Evolutionary conservation across 768 basidiomycete species (phyloP).

Genomic region (Leccinellum luteum): DNA sequence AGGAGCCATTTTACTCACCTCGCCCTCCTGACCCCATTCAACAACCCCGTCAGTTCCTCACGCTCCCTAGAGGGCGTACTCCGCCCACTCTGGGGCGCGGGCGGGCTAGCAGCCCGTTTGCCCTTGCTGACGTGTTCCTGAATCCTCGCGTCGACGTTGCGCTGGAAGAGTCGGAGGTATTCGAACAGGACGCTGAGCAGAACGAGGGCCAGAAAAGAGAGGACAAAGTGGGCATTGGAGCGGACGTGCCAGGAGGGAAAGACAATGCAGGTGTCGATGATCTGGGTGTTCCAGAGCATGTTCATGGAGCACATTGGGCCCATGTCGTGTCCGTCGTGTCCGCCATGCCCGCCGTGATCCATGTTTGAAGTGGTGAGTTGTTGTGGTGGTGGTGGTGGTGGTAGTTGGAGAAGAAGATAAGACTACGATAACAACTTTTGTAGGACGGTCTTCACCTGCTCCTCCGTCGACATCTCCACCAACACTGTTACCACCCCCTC

Average conservation of each 20-base stretch:
- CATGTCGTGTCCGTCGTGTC: constrained; percentile 40
- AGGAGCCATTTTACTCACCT: constrained; percentile 37
- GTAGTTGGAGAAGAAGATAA: neutral
- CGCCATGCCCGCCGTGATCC: constrained; percentile 47
- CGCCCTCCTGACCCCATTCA: constrained; percentile 43
- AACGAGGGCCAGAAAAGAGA: constrained; percentile 66
- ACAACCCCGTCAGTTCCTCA: constrained; percentile 52
- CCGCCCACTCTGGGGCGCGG: constrained; percentile 31
- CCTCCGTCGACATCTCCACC: constrained; percentile 49
- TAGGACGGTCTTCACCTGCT: constrained; percentile 49
- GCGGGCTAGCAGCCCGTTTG: constrained; percentile 44
- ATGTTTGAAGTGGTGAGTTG: constrained; percentile 6
- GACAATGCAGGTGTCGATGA: constrained; percentile 79
- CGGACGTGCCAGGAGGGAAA: constrained; percentile 76
- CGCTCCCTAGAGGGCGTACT: constrained; percentile 36
- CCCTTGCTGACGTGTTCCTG: constrained; percentile 45
- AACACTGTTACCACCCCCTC: constrained; percentile 64
- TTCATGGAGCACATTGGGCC: constrained; percentile 62
- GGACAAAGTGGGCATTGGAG: constrained; percentile 51
- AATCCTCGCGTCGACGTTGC: constrained; percentile 56
- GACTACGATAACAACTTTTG: neutral
- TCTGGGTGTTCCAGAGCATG: constrained; percentile 88
- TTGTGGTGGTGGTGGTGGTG: neutral
- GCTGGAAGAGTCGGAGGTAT: constrained; percentile 67
- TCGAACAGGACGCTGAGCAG: constrained; percentile 74